Percentiles rank a stretch among this genome's conserved stretches.
These are phyloP conservation scores for Populus simonii DNA, from an alignment of 345 rosid species.

Conservation along the genomic window DNA sequence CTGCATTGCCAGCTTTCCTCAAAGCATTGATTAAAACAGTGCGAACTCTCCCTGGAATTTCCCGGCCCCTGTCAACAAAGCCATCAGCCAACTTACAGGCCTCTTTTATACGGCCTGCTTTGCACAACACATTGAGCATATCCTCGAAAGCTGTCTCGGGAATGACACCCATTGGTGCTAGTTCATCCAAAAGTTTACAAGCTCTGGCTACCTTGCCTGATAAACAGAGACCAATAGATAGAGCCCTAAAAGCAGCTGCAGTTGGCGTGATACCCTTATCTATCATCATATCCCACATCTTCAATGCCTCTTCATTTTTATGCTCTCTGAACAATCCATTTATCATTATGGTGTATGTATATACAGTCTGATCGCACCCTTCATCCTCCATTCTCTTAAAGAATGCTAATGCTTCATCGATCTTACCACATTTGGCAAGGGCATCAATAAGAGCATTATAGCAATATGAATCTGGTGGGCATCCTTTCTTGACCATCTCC, in stretches of 20 bases:
- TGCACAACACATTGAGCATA: slow-evolving; percentile 67
- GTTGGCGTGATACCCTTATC: slow-evolving; percentile 83
- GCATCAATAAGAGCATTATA: slow-evolving; percentile 79
- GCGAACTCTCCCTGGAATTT: slow-evolving; percentile 68
- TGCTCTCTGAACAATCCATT: slow-evolving; percentile 58
- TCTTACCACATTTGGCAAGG: slow-evolving; percentile 52
- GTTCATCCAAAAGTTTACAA: slow-evolving; percentile 79
- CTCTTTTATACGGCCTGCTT: slow-evolving; percentile 70
- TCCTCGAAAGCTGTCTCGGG: slow-evolving; percentile 81
- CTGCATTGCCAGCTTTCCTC: slow-evolving; percentile 82
- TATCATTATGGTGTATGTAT: slow-evolving; percentile 72
- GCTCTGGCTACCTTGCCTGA: slow-evolving; percentile 89
- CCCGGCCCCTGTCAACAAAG: slow-evolving; percentile 74
- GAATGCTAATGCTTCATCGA: slow-evolving; percentile 58
- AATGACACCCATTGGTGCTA: slow-evolving; percentile 78
- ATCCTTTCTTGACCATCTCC: slow-evolving; percentile 66
- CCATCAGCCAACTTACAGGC: slow-evolving; percentile 93
- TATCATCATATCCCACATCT: slow-evolving; percentile 77
- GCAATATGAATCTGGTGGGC: slow-evolving; percentile 70
- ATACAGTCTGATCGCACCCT: slow-evolving; percentile 71
- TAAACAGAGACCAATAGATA: slow-evolving; percentile 73
- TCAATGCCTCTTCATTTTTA: slow-evolving; percentile 74
- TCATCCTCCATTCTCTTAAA: slow-evolving; percentile 75
- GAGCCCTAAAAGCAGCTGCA: slow-evolving; percentile 71
- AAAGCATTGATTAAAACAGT: slow-evolving; percentile 75